Percentiles rank a stretch among this genome's conserved stretches.
Conservation (phyloP, 176 grass and related monocot species). For the Eremochloa ophiuroides region DNA sequence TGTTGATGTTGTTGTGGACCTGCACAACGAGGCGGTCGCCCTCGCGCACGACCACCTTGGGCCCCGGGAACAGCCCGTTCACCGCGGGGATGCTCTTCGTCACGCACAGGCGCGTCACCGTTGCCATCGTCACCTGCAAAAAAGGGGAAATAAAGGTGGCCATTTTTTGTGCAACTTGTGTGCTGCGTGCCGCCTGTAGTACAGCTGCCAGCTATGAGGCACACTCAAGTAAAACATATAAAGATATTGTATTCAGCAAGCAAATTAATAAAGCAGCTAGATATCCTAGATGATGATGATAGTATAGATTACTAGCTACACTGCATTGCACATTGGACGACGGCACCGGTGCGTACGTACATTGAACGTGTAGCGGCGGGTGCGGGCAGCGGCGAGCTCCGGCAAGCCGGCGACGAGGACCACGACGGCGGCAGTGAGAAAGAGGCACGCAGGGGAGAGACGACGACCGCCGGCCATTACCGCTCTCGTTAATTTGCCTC, state of each 20-base stretch:
- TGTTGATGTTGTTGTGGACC: constrained; percentile 55
- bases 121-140: constrained; percentile 57
- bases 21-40: constrained; percentile 45
- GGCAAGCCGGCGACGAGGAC: constrained; percentile 27
- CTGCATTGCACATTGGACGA: neutral
- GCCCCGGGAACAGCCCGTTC: constrained; percentile 62
- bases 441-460: constrained; percentile 34
- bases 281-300: too few species aligned
- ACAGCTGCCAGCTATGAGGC: neutral
- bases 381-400: constrained; percentile 26
- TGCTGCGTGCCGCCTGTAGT: neutral
- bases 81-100: constrained; percentile 68
- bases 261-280: too few species aligned
- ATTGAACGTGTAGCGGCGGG: constrained; percentile 52
- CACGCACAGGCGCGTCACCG: constrained; percentile 61
- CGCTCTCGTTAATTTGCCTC: too few species aligned
- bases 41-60: constrained; percentile 46
- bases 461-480: constrained; percentile 6
- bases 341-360: neutral
- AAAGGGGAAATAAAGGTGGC: too few species aligned
- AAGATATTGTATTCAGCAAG: too few species aligned
- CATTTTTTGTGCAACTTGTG: too few species aligned
- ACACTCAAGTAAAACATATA: neutral
- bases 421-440: constrained; percentile 16
- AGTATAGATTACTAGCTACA: neutral